These are phyloP conservation scores for Boletus austroedulis DNA, from an alignment of 1,284 basidiomycete species.

Conservation along the genomic window DNA sequence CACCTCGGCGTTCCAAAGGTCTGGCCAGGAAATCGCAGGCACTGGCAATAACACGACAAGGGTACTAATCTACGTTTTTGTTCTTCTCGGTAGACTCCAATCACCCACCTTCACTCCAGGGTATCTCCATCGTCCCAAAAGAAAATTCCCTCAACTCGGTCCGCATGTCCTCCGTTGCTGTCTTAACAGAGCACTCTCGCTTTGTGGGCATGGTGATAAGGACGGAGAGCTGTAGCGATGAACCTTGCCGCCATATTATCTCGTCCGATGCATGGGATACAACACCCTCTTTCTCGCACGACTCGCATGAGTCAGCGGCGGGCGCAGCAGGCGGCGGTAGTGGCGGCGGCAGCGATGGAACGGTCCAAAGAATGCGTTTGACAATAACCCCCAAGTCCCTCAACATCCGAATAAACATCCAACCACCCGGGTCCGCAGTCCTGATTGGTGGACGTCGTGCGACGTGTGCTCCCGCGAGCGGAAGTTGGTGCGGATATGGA, in stretches of 20 bases:
- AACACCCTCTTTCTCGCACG: background rate
- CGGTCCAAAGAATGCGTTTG: conserved; percentile 1
- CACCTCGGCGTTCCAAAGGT: background rate
- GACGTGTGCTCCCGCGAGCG: background rate
- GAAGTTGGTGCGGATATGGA: no score
- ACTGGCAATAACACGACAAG: background rate
- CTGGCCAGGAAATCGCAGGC: background rate
- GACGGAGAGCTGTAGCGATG: conserved; percentile 39
- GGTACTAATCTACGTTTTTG: background rate
- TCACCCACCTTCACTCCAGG: conserved; percentile 15
- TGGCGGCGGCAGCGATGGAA: background rate
- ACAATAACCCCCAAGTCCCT: conserved; percentile 1
- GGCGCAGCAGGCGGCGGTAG: background rate
- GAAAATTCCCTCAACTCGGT: conserved; percentile 28
- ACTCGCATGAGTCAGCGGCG: background rate
- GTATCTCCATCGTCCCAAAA: conserved; percentile 26
- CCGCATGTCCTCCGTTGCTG: background rate
- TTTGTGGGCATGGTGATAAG: conserved; percentile 45
- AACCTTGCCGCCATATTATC: conserved; percentile 10
- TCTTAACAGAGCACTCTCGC: conserved; percentile 4
- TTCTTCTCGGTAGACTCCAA: background rate
- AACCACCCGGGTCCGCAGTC: background rate
- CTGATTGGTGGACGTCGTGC: background rate
- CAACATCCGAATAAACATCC: background rate
- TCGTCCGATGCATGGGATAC: conserved; percentile 3